phyloP scores from a whole-genome alignment of 2,329 filamentous ascomycete genomes.

The Myriosclerotinia duriaeana region DNA sequence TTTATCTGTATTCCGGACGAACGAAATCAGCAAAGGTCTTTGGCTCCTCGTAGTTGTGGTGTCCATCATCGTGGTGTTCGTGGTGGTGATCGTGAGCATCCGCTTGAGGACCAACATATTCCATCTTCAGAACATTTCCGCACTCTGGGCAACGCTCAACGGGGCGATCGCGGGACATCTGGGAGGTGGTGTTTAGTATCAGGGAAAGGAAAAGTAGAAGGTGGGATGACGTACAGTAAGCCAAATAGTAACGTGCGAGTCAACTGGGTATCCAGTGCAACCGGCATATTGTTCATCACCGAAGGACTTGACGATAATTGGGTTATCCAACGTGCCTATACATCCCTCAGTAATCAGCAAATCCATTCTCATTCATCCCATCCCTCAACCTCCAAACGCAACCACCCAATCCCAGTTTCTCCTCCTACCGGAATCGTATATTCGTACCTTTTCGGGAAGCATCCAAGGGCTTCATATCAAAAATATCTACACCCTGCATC shows the following conservation, averaged over 20 bases:
- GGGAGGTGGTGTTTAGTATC: constrained; percentile 1
- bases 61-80: constrained; percentile 48
- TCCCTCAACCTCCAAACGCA: not conserved
- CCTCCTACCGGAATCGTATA: not conserved
- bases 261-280: constrained; percentile 90
- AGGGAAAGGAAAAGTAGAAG: not conserved
- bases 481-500: constrained; percentile 97
- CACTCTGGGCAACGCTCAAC: constrained; percentile 96
- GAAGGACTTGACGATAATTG: constrained; percentile 85
- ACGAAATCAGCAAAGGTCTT: constrained; percentile 97
- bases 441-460: constrained; percentile 75
- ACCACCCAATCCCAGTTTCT: not conserved
- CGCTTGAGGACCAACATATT: constrained; percentile 83
- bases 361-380: not conserved
- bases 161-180: constrained; percentile 87
- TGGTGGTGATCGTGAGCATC: constrained; percentile 59
- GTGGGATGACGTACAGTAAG: constrained; percentile 61
- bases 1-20: constrained; percentile 88
- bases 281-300: constrained; percentile 96
- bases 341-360: constrained; percentile 26
- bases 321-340: constrained; percentile 83
- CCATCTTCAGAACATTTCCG: constrained; percentile 95
- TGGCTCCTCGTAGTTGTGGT: constrained; percentile 70
- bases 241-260: constrained; percentile 91
- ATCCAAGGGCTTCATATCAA: constrained; percentile 97